A percentile compares a stretch with the other conserved stretches of the same genome.
These are phyloP conservation scores for Potentilla sterilis DNA, from an alignment of 306 rosid species.

Conservation along the genomic window DNA sequence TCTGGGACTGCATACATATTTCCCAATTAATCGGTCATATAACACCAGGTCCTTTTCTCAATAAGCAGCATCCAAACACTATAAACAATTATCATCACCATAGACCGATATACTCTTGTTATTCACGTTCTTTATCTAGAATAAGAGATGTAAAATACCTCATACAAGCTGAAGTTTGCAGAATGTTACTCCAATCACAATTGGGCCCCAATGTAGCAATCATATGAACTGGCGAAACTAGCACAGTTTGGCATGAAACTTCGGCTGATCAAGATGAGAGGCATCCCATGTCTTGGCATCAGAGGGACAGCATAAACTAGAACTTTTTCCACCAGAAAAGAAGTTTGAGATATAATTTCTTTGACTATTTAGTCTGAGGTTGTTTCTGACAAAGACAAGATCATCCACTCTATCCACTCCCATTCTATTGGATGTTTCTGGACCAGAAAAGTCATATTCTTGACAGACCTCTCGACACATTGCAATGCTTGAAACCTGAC, in stretches of 20 bases:
- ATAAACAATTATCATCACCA: neutral
- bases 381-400: slow-evolving; percentile 44
- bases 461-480: slow-evolving; percentile 49
- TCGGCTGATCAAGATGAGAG: slow-evolving; percentile 22
- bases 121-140: neutral
- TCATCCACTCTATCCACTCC: slow-evolving; percentile 41
- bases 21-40: neutral
- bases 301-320: slow-evolving; percentile 8
- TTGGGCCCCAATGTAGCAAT: slow-evolving; percentile 2
- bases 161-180: neutral
- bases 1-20: too few species aligned
- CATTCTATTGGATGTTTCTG: slow-evolving; percentile 30
- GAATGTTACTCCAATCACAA: neutral
- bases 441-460: slow-evolving; percentile 28
- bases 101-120: neutral
- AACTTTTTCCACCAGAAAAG: neutral
- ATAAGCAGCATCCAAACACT: neutral
- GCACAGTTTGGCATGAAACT: slow-evolving; percentile 27
- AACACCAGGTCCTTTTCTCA: neutral
- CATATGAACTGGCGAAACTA: neutral
- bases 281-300: slow-evolving; percentile 23
- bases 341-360: slow-evolving; percentile 24
- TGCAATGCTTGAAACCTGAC: slow-evolving; percentile 52
- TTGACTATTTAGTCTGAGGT: slow-evolving; percentile 47
- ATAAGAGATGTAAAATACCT: neutral